These are phyloP conservation scores for Ricinus communis DNA, from an alignment of 345 rosid species.

Conservation along the genomic window DNA sequence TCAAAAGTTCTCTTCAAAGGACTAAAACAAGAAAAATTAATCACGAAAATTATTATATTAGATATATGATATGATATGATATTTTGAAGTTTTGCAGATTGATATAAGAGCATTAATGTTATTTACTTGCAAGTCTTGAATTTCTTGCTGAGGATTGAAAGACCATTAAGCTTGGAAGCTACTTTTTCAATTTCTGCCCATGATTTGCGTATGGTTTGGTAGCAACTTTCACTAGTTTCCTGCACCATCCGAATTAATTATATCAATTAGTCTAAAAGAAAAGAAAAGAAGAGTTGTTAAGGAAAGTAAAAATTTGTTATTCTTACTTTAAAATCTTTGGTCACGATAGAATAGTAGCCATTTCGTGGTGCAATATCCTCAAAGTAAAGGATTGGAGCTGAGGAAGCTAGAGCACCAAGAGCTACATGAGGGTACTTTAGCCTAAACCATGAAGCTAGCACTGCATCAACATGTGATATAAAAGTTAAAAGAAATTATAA, in stretches of 20 bases:
- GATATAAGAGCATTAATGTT: too few species aligned
- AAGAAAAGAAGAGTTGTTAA: not conserved
- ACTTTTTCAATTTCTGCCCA: slow-evolving; percentile 36
- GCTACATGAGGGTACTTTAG: slow-evolving; percentile 30
- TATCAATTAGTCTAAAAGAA: not conserved
- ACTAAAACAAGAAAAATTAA: too few species aligned
- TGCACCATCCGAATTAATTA: slow-evolving; percentile 3
- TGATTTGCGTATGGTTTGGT: slow-evolving; percentile 34
- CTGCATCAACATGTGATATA: not conserved
- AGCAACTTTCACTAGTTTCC: slow-evolving; percentile 39
- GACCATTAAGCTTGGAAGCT: slow-evolving; percentile 23
- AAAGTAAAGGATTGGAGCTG: slow-evolving; percentile 33
- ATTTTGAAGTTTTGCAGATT: too few species aligned
- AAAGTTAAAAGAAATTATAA: not conserved
- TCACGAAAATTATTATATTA: too few species aligned
- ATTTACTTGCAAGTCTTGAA: slow-evolving; percentile 29
- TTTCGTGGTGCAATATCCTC: slow-evolving; percentile 23
- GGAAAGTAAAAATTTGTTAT: not conserved
- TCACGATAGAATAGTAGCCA: slow-evolving; percentile 25
- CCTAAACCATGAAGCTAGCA: slow-evolving; percentile 30
- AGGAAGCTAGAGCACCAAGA: slow-evolving; percentile 31
- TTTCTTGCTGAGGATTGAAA: slow-evolving; percentile 16
- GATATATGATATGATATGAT: too few species aligned
- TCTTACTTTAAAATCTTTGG: slow-evolving; percentile 26
- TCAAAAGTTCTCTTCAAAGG: slow-evolving; percentile 28